Conservation (phyloP, 331 rosid species). For the Acacia concinna region DNA sequence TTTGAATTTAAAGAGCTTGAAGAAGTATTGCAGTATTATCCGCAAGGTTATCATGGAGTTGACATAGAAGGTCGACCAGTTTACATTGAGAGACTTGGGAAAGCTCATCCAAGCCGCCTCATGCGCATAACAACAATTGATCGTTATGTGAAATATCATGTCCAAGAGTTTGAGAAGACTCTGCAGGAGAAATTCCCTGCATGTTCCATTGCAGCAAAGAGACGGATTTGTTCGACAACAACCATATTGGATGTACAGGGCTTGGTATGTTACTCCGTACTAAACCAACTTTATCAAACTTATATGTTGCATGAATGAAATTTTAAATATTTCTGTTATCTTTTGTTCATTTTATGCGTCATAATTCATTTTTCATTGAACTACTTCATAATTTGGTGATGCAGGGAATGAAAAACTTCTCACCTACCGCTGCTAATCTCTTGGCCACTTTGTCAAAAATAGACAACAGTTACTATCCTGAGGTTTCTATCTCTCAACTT, state of each 20-base stretch:
- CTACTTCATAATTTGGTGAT: slow-evolving; percentile 27
- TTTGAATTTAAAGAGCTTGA: slow-evolving; percentile 89
- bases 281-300: not conserved
- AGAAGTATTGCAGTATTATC: slow-evolving; percentile 88
- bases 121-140: slow-evolving; percentile 79
- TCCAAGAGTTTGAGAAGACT: slow-evolving; percentile 86
- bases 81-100: slow-evolving; percentile 90
- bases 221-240: slow-evolving; percentile 74
- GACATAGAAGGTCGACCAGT: slow-evolving; percentile 92
- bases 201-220: slow-evolving; percentile 83
- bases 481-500: slow-evolving; percentile 48
- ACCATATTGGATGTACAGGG: slow-evolving; percentile 91
- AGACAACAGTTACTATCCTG: slow-evolving; percentile 86
- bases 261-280: slow-evolving; percentile 56
- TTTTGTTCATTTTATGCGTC: not conserved
- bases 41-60: slow-evolving; percentile 78
- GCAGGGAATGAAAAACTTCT: slow-evolving; percentile 92
- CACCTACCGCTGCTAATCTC: slow-evolving; percentile 77
- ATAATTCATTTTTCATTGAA: slow-evolving; percentile 12
- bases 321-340: not conserved
- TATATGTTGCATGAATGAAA: slow-evolving; percentile 3
- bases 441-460: slow-evolving; percentile 74
- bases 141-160: slow-evolving; percentile 83
- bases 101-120: slow-evolving; percentile 83
- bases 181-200: slow-evolving; percentile 77